These are phyloP conservation scores for Asterochloris erici DNA, from an alignment of 139 green algal genomes.

Conservation along the genomic window DNA sequence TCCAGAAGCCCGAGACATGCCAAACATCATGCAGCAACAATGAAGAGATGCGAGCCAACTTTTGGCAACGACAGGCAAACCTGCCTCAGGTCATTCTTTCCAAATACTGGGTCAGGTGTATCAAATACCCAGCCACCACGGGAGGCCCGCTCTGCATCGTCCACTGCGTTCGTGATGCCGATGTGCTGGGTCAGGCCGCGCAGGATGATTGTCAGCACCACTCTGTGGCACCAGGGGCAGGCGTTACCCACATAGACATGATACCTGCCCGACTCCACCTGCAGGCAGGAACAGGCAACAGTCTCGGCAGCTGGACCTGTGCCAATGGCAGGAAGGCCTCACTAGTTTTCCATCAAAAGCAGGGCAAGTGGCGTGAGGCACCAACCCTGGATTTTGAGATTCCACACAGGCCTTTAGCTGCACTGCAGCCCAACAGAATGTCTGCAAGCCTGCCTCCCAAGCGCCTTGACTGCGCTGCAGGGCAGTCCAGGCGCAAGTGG, in stretches of 20 bases:
- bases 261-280: conserved; percentile 69
- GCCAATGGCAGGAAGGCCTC: not conserved
- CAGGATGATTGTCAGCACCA: conserved; percentile 67
- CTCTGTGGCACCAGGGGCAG: conserved; percentile 95
- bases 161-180: conserved; percentile 36
- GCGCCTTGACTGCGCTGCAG: no score
- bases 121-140: conserved; percentile 75
- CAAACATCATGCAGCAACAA: not conserved
- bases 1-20: not conserved
- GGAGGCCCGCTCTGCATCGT: conserved; percentile 73
- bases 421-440: no score
- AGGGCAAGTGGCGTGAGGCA: not conserved
- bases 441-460: no score
- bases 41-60: not conserved
- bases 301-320: not conserved
- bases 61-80: not conserved
- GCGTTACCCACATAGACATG: conserved; percentile 90
- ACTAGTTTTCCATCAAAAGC: not conserved
- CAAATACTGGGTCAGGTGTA: conserved; percentile 43
- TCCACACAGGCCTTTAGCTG: no score
- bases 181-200: conserved; percentile 44
- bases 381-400: no score
- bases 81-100: conserved; percentile 50
- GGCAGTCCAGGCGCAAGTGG: no score
- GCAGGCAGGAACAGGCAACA: not conserved